phyloP scores from a whole-genome alignment of 192 early-diverging fungal genomes.

The Podila epigama region DNA sequence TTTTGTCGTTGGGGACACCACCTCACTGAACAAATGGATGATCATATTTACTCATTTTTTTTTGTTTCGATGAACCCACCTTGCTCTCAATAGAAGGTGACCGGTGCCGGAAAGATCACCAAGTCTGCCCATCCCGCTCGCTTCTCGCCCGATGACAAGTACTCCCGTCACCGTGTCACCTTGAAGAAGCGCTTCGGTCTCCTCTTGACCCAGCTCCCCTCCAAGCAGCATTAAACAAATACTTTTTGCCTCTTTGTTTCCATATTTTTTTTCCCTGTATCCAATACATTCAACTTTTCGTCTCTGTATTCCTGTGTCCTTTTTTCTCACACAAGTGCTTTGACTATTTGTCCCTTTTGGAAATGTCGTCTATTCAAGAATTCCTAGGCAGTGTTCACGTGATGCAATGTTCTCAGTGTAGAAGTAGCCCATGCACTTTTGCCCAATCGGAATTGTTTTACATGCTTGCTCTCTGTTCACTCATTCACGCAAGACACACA shows the following conservation, averaged over 20 bases:
- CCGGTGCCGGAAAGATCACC: conserved; percentile 79
- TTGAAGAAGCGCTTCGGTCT: conserved; percentile 95
- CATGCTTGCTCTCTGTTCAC: no score
- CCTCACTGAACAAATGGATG: no score
- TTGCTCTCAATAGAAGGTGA: conserved; percentile 72
- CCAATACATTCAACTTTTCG: conserved; percentile 1
- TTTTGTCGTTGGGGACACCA: no score
- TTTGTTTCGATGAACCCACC: background rate
- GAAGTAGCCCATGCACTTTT: no score
- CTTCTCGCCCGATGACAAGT: conserved; percentile 99
- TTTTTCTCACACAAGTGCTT: no score
- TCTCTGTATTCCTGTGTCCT: conserved; percentile 4
- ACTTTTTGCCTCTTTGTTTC: background rate
- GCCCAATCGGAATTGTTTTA: no score
- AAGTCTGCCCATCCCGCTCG: conserved; percentile 99
- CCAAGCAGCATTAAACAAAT: conserved; percentile 38
- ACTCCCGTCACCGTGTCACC: conserved; percentile 95
- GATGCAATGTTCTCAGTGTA: no score
- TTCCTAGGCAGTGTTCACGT: no score
- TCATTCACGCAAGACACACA: no score
- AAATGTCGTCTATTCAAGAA: no score
- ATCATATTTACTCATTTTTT: no score
- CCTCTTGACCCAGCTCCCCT: conserved; percentile 73
- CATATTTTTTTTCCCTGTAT: background rate
- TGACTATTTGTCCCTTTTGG: no score